A percentile compares a stretch with the other conserved stretches of the same genome.
These are phyloP conservation scores for Rhodotorula diobovata DNA, from an alignment of 768 basidiomycete genomes.

Conservation along the genomic window DNA sequence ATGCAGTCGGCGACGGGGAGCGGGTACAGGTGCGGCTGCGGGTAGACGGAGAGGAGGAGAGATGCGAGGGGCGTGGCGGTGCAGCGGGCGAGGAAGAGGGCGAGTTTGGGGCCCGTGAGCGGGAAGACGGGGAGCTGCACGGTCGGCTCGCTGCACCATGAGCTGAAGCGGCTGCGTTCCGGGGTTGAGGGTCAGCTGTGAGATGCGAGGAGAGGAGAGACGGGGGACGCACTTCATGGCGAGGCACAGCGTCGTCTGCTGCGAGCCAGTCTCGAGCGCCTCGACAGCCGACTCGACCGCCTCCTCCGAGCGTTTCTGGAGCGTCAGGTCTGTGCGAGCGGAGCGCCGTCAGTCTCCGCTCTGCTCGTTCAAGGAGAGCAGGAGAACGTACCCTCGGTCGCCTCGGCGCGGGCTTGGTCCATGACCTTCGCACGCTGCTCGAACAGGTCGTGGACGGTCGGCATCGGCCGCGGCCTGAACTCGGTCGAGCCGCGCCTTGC, in stretches of 20 bases:
- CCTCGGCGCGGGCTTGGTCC: not conserved
- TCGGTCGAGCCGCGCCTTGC: not conserved
- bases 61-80: not conserved
- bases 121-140: constrained; percentile 25
- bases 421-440: not conserved
- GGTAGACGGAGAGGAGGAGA: not conserved
- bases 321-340: not conserved
- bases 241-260: constrained; percentile 10
- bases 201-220: not conserved
- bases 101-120: constrained; percentile 11
- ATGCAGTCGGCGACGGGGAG: not conserved
- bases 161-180: constrained; percentile 14
- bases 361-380: rapidly evolving
- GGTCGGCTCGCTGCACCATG: not conserved
- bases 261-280: not conserved
- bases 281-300: constrained; percentile 1
- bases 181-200: not conserved
- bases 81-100: constrained; percentile 23
- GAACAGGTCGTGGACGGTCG: not conserved
- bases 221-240: constrained; percentile 24
- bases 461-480: not conserved
- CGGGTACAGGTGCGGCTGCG: not conserved
- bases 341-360: not conserved
- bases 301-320: not conserved
- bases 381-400: not conserved